phyloP scores from a whole-genome alignment of 2,329 filamentous ascomycete species.

The Camillea tinctor region DNA sequence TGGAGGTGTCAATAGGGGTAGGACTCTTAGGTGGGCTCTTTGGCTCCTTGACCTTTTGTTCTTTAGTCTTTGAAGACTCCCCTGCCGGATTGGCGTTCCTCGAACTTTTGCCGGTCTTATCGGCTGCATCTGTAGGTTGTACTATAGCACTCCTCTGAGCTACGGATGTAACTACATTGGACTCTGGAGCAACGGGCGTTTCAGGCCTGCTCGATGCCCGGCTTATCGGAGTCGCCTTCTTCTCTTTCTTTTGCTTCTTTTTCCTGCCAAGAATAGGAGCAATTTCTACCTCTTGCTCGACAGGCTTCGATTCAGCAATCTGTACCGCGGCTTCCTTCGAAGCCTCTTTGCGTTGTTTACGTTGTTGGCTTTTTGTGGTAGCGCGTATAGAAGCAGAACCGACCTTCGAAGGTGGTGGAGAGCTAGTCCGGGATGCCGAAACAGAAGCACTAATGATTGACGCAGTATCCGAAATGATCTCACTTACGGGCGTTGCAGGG shows the following conservation, averaged over 20 bases:
- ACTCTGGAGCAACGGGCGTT: slow-evolving; percentile 31
- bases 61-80: slow-evolving; percentile 24
- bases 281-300: slow-evolving; percentile 55
- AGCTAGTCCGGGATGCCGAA: slow-evolving; percentile 66
- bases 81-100: slow-evolving; percentile 11
- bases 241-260: slow-evolving; percentile 83
- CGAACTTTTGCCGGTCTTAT: slow-evolving; percentile 20
- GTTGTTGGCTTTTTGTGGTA: slow-evolving; percentile 76
- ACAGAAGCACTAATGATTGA: slow-evolving; percentile 71
- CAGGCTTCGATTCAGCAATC: slow-evolving; percentile 49
- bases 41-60: slow-evolving; percentile 21
- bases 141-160: slow-evolving; percentile 25
- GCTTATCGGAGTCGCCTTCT: slow-evolving; percentile 36
- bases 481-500: slow-evolving; percentile 72
- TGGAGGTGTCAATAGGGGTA: slow-evolving; percentile 30
- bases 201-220: slow-evolving; percentile 28
- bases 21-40: slow-evolving; percentile 30
- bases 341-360: slow-evolving; percentile 71
- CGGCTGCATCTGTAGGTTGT: slow-evolving; percentile 19
- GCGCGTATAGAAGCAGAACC: slow-evolving; percentile 67
- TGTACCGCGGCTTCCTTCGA: slow-evolving; percentile 61
- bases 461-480: slow-evolving; percentile 73
- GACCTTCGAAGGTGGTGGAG: slow-evolving; percentile 65
- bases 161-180: slow-evolving; percentile 29
- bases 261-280: slow-evolving; percentile 77